These are phyloP conservation scores for Aspergillus awamori DNA, from an alignment of 2,329 filamentous ascomycete species.

Conservation along the genomic window DNA sequence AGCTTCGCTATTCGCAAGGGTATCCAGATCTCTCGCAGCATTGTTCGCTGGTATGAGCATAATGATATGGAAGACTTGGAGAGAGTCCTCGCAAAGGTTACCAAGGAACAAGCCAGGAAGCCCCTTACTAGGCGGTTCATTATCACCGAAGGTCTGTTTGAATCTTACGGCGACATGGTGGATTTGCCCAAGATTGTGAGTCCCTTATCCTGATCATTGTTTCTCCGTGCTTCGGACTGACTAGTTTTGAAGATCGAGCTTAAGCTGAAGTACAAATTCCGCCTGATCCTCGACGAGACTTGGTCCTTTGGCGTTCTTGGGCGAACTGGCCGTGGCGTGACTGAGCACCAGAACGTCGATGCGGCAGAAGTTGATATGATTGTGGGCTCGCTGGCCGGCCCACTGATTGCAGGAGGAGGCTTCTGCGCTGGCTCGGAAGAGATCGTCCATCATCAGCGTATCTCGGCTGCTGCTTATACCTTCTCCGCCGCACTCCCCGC, in stretches of 20 bases:
- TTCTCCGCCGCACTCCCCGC: slow-evolving; percentile 94
- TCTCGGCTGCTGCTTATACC: slow-evolving; percentile 88
- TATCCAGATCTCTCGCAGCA: slow-evolving; percentile 88
- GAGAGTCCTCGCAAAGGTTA: slow-evolving; percentile 78
- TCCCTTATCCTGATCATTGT: not conserved
- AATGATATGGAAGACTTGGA: slow-evolving; percentile 95
- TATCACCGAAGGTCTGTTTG: slow-evolving; percentile 92
- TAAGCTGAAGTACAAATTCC: slow-evolving; percentile 96
- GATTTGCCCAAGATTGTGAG: slow-evolving; percentile 82
- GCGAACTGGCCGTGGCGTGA: slow-evolving; percentile 85
- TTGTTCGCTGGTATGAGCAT: slow-evolving; percentile 91
- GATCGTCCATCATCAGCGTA: slow-evolving; percentile 93
- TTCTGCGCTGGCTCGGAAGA: slow-evolving; percentile 93
- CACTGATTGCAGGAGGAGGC: slow-evolving; percentile 87
- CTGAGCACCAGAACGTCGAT: slow-evolving; percentile 96
- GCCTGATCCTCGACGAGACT: slow-evolving; percentile 94
- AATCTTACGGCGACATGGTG: slow-evolving; percentile 81
- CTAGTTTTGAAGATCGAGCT: slow-evolving; percentile 69
- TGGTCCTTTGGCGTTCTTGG: slow-evolving; percentile 96
- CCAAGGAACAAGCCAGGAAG: slow-evolving; percentile 84
- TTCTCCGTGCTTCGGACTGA: slow-evolving; percentile 10
- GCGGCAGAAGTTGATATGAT: slow-evolving; percentile 95
- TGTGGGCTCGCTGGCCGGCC: slow-evolving; percentile 85
- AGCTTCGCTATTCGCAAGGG: slow-evolving; percentile 95
- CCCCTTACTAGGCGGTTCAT: slow-evolving; percentile 91